Percentiles rank a stretch among this genome's conserved stretches.
Conservation (phyloP, 1,139 yeast species). For the Zygosaccharomyces sapae region DNA sequence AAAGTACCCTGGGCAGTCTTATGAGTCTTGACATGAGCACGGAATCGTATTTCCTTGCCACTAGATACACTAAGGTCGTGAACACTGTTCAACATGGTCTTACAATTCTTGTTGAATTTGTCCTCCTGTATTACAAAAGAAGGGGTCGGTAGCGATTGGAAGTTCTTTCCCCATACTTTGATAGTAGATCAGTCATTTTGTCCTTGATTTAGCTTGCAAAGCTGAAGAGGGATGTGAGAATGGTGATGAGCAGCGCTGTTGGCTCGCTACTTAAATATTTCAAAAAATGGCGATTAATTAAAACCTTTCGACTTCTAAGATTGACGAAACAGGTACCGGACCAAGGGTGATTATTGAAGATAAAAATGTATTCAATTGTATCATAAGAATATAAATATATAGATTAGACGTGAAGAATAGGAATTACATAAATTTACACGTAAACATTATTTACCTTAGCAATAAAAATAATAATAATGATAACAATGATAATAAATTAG, state of each 20-base stretch:
- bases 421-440: too few species aligned
- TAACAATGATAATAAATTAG: not conserved
- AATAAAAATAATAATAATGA: not conserved
- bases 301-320: too few species aligned
- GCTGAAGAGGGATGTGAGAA: too few species aligned
- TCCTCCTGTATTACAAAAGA: constrained; percentile 44
- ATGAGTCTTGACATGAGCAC: constrained; percentile 77
- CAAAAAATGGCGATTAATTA: too few species aligned
- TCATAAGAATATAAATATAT: too few species aligned
- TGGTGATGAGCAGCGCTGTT: too few species aligned
- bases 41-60: constrained; percentile 39
- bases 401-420: too few species aligned
- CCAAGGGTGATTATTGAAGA: too few species aligned
- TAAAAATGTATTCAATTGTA: too few species aligned
- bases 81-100: constrained; percentile 40
- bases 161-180: constrained; percentile 19
- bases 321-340: too few species aligned
- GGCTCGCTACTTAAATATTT: too few species aligned
- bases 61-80: constrained; percentile 18
- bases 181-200: constrained; percentile 16
- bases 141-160: constrained; percentile 51
- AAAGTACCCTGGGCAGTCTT: constrained; percentile 50
- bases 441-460: not conserved
- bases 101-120: constrained; percentile 40
- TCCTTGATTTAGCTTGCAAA: not conserved